Base-by-base conservation (phyloP, 2,329 filamentous ascomycete species). In the Aspergillus calidoustus region DNA sequence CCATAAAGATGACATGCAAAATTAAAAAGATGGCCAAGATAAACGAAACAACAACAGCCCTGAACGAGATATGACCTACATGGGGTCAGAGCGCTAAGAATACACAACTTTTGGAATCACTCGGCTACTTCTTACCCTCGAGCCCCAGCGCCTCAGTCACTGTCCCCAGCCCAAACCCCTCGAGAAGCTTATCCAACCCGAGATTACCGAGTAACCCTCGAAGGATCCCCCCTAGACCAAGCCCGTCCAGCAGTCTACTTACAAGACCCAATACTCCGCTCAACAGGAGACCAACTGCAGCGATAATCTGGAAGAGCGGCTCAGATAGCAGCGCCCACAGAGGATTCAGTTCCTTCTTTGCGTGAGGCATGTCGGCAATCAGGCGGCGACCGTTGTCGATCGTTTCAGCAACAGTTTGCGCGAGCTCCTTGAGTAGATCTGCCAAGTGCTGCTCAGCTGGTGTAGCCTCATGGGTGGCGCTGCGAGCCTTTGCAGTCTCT, bases 331-430 rank as follows among this genome's bases (percentile, higher is more conserved):
- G 82, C 34, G 83, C 87, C 92, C 93, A 96, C 30, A 97, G 86
- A 9, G 93, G 93, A 80, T 93, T 97, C 64, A 97, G 84, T 82
- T 94, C 89, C 84, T 96, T 93, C 88, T 96, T 95, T 47, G 92
- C 93, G 68, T 96, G 91, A 4, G 93, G 93, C 91, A 97, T 95
- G 73, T 91, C 91, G 72, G 90, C 88, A 64, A 97, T 90, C 82
- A 91, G 91, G 81, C 90, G 91, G 86, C 93, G 95, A 22, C 91
- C 91, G 66, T 90, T 88, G 74, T 97, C 92, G 68, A 97, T 94
- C 22, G 89, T 92, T 70, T 89, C 88, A 47, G 90, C 89, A 22
- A 97, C 90, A 19, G 87, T 89, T 22, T 89, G 89, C 0, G 93
- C 93, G 60, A 97, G 84, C 79, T 87, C 91, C 82, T 96, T 96